phyloP scores from a whole-genome alignment of 331 rosid species.

The Quercus lobata region DNA sequence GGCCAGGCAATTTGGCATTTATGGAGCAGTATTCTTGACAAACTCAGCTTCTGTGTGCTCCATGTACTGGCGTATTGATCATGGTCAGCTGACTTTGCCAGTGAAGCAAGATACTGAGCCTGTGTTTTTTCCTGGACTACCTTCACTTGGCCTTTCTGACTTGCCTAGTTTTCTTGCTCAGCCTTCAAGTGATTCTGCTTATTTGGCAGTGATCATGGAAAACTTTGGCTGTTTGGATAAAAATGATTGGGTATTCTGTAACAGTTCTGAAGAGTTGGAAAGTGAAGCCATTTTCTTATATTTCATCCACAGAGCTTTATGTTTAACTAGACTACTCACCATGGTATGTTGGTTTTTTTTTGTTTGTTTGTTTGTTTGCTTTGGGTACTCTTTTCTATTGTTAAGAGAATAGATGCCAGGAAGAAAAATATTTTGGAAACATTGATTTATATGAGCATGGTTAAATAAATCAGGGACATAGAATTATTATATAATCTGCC shows the following conservation, averaged over 20 bases:
- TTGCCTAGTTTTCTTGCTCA: conserved; percentile 27
- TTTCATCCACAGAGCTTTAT: no score
- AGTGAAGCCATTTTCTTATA: no score
- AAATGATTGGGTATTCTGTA: conserved; percentile 37
- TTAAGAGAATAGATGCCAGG: background rate
- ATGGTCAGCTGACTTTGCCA: conserved; percentile 7
- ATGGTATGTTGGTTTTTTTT: no score
- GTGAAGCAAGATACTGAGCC: conserved; percentile 4
- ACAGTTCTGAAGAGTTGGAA: conserved; percentile 34
- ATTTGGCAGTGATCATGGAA: conserved; percentile 14
- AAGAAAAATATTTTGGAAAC: background rate
- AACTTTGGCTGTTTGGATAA: conserved; percentile 1
- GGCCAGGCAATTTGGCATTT: conserved; percentile 20
- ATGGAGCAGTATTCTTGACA: conserved; percentile 16
- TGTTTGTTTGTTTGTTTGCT: no score
- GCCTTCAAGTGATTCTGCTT: background rate
- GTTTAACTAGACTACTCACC: no score
- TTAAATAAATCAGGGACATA: background rate
- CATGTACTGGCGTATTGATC: conserved; percentile 5
- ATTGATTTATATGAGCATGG: no score
- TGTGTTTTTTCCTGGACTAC: conserved; percentile 30
- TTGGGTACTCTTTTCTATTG: no score
- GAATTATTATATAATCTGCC: background rate
- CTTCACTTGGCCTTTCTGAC: conserved; percentile 24
- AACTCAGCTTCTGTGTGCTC: conserved; percentile 28